Percentiles rank a stretch among this genome's conserved stretches.
phyloP scores from a whole-genome alignment of 129 eudicot species.

The Artemisia tridentata region DNA sequence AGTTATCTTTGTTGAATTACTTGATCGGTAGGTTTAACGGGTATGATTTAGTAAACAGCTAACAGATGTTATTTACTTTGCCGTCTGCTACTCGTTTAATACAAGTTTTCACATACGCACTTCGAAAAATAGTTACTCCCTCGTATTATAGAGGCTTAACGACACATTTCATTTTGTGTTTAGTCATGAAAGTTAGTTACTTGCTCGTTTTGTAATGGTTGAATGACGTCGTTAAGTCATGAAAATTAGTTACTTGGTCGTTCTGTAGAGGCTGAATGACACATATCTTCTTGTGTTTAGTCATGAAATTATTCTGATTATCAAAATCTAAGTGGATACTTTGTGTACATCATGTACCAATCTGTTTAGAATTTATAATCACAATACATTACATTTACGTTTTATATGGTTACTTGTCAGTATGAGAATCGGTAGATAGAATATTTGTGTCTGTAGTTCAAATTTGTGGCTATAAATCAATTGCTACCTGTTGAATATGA shows the following conservation, averaged over 20 bases:
- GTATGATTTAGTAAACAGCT: no score
- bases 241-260: no score
- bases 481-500: background rate
- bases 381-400: background rate
- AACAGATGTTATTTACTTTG: no score
- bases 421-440: background rate
- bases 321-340: no score
- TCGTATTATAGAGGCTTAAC: background rate
- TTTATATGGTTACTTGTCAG: background rate
- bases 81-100: no score
- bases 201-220: no score
- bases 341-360: background rate
- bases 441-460: background rate
- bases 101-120: no score
- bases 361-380: background rate
- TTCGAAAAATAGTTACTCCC: no score
- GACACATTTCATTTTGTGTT: background rate
- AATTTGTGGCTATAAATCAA: background rate
- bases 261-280: background rate
- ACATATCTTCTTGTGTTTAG: background rate
- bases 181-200: background rate
- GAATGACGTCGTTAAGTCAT: no score
- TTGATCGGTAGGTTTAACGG: no score
- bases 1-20: no score
- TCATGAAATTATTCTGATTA: background rate